These are phyloP conservation scores for Pseudotulostoma volvatum DNA, from an alignment of 495 filamentous ascomycete species.

Conservation along the genomic window DNA sequence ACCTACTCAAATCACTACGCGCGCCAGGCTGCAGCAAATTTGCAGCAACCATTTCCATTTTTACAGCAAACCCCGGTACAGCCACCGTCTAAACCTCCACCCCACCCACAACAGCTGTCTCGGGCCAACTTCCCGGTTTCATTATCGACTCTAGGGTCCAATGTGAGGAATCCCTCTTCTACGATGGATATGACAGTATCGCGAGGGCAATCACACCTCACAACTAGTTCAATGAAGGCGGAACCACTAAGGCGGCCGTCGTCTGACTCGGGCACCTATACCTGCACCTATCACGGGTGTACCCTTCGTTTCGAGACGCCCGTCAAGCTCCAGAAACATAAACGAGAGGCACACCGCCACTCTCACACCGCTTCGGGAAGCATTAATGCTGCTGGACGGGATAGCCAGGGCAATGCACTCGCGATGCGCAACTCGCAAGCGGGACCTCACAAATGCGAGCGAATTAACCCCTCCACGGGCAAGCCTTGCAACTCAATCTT, in stretches of 20 bases:
- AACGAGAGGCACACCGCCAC: constrained; percentile 80
- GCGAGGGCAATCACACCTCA: constrained; percentile 22
- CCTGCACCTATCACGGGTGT: constrained; percentile 88
- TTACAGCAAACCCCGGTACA: constrained; percentile 23
- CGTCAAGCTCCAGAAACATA: constrained; percentile 80
- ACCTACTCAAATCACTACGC: constrained; percentile 26
- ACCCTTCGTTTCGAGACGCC: constrained; percentile 75
- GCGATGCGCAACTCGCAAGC: constrained; percentile 60
- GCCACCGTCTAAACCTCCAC: constrained; percentile 19
- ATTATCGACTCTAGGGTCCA: not conserved
- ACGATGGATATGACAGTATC: constrained; percentile 50
- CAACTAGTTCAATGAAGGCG: too few relatives aligned
- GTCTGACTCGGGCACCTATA: constrained; percentile 78
- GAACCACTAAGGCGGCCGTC: constrained; percentile 37
- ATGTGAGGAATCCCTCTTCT: constrained; percentile 27
- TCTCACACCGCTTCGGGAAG: constrained; percentile 27
- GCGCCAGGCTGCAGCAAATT: constrained; percentile 10
- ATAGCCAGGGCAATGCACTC: constrained; percentile 29
- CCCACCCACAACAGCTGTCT: not conserved
- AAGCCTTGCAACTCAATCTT: constrained; percentile 95
- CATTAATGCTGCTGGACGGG: constrained; percentile 17
- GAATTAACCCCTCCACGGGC: constrained; percentile 86
- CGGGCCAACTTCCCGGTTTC: not conserved
- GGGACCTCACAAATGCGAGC: constrained; percentile 77
- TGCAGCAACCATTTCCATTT: constrained; percentile 46